Base-by-base conservation (phyloP, 352 stramenopile genomes). In the Phytophthora brassicae region DNA sequence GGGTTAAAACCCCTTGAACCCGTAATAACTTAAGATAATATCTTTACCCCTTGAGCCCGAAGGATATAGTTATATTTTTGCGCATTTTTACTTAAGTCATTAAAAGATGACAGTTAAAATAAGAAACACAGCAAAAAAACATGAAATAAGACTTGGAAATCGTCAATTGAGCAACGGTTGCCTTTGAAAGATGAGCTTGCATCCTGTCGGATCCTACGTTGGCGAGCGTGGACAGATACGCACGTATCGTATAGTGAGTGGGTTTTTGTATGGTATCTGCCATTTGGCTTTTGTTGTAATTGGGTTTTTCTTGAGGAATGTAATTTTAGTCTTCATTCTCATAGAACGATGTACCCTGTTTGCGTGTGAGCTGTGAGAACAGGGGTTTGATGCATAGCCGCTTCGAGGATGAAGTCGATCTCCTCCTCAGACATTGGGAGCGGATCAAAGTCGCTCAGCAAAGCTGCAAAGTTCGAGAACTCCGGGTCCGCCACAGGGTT, bases 381-480 rank as follows among this genome's bases (percentile, higher is more conserved):
- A 47, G 61, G 33, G 14, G 48, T 5, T 20, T 60, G 70, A 16
- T 69, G 33, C 50, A 70, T 73, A 6, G 71, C 66, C 11, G 57
- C 67, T 31, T 80, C 72, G n/a, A 80, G 60, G 36, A 80, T 74
- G 11, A 73, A 60, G 57, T 80, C 68, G 43, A 80, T 77, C 38
- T 80, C 72, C 46, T 77, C 72, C 50, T 73, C 68, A 1, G 64
- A 75, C 68, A 80, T 75, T 19, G 66, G 66, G 26, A 77, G 55
- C 14, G 64, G 68, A 48, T 80, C 72, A 14, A 73, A 66, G 61
- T 75, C 65, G 23, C 38, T 62, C 24, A 70, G 52, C 47, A 67
- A 50, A 3, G 65, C 42, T 51, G 59, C 60, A 55, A 68, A 68
- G 60, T 71, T 65, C 11, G 39, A 43, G 20, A 62, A 49, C 49